phyloP scores from a whole-genome alignment of 2,329 filamentous ascomycete genomes.

The Exophiala spinifera region DNA sequence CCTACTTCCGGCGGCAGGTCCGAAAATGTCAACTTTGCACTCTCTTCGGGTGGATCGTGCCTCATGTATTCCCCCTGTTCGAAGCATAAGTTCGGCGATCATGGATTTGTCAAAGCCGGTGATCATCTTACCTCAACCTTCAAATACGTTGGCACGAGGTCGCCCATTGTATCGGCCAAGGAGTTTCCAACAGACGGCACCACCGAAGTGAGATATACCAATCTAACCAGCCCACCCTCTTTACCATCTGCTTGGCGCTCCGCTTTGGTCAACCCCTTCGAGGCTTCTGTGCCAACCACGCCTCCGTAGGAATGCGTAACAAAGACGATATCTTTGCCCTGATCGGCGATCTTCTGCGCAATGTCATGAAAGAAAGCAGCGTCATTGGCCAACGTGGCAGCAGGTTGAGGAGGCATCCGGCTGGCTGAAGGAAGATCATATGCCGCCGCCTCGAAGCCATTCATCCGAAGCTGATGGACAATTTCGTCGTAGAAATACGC shows the following conservation, averaged over 20 bases:
- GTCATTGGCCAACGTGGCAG: slow-evolving; percentile 33
- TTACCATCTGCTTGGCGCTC: slow-evolving; percentile 22
- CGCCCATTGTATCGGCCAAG: slow-evolving; percentile 10
- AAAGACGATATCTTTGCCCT: slow-evolving; percentile 32
- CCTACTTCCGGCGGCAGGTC: slow-evolving; percentile 18
- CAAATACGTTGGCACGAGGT: slow-evolving; percentile 3
- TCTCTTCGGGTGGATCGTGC: slow-evolving; percentile 12
- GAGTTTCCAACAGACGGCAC: slow-evolving; percentile 12
- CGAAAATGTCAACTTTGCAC: slow-evolving; percentile 8
- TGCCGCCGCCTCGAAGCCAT: slow-evolving; percentile 33
- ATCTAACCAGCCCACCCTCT: slow-evolving; percentile 27
- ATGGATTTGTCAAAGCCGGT: neutral
- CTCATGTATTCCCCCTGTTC: slow-evolving; percentile 16
- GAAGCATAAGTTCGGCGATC: neutral
- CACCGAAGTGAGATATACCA: slow-evolving; percentile 32
- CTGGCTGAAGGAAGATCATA: slow-evolving; percentile 31
- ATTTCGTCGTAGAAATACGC: slow-evolving; percentile 21
- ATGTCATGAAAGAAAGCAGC: slow-evolving; percentile 31
- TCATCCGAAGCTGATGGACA: slow-evolving; percentile 30
- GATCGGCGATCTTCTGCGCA: slow-evolving; percentile 28
- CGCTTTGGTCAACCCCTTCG: slow-evolving; percentile 29
- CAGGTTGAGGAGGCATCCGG: slow-evolving; percentile 24
- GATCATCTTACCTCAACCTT: slow-evolving; percentile 8
- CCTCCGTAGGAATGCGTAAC: slow-evolving; percentile 38
- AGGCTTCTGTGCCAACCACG: slow-evolving; percentile 33